Evolutionary conservation across 2,329 filamentous ascomycete species (phyloP).

Genomic region (Aspergillus chevalieri): DNA sequence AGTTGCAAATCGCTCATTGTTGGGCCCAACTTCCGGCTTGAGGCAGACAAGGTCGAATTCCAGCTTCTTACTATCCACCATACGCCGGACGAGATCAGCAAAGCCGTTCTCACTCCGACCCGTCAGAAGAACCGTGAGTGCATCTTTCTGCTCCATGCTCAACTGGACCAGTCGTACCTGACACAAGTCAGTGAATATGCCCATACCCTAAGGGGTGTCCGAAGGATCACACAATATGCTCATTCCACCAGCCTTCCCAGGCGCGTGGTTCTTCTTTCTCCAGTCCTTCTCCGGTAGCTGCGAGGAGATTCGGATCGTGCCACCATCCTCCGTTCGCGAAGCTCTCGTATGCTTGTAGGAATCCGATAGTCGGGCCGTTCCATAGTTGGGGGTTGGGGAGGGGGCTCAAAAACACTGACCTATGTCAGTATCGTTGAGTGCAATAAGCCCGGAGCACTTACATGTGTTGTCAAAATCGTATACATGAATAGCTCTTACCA

Average conservation of each 20-base stretch:
- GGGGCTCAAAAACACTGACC: constrained; percentile 78
- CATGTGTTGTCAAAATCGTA: constrained; percentile 98
- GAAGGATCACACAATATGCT: constrained; percentile 60
- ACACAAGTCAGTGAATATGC: constrained; percentile 17
- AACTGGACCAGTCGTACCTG: constrained; percentile 66
- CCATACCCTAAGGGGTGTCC: background rate
- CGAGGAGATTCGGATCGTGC: constrained; percentile 84
- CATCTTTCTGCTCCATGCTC: constrained; percentile 77
- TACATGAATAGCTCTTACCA: constrained; percentile 76
- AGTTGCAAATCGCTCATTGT: constrained; percentile 67
- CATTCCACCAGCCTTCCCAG: constrained; percentile 97
- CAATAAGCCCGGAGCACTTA: constrained; percentile 40
- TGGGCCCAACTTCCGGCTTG: constrained; percentile 77
- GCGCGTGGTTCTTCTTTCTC: constrained; percentile 74
- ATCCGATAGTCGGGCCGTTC: constrained; percentile 70
- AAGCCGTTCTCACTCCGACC: constrained; percentile 76
- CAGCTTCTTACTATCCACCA: constrained; percentile 68
- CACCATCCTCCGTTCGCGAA: constrained; percentile 91
- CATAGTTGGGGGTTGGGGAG: constrained; percentile 84
- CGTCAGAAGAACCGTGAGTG: constrained; percentile 78
- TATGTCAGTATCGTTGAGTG: constrained; percentile 10
- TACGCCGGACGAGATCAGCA: constrained; percentile 71
- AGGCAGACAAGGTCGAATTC: constrained; percentile 83
- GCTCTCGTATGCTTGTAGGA: constrained; percentile 66
- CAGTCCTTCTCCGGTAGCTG: constrained; percentile 74